Base-by-base conservation (phyloP, 2,329 filamentous ascomycete genomes). In the Exophiala sideris region DNA sequence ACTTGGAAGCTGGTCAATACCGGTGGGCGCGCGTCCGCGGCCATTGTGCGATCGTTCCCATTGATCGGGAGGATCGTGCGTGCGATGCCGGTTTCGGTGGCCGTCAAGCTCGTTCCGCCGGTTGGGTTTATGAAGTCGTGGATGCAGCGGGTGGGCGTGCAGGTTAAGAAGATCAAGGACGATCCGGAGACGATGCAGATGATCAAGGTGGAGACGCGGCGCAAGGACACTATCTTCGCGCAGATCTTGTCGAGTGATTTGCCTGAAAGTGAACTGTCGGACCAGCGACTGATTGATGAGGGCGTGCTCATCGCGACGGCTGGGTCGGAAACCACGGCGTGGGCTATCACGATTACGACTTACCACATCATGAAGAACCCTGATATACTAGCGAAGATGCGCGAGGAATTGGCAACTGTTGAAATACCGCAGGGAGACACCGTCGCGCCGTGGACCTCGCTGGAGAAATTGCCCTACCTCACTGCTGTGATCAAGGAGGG, bases 401-500 rank as follows among this genome's bases (percentile, higher is more conserved):
- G 50, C 34, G 45, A 52, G 10, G 56, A 59, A 35, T 20, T 61
- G 40, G 16, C 35, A n/a, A 42, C 50, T 2, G 45, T 59, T 16
- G 36, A 50, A 3, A 52, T 58, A 14, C 38, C 50, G 1, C 20
- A 40, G 14, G 50, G 57, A n/a, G 49, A 56, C 4, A 16, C 53
- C 10, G 57, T 59, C 11, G 57, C 57, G 9, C 52, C 52, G 5
- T 60, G 58, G 56, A 54, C 58, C n/a, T 44, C 48, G 35, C 56
- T 69, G 8, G 67, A 69, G 41, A 62, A 63, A 45, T 21, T 68
- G 10, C 62, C 66, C 1, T 68, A 67, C 24, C 52, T 69, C 16
- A 65, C 67, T 39, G 66, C 64, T 11, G 56, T 64, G 42, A 64
- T 67, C 45, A 68, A 62, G 39, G 66, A 68, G 50, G 62, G 59